These are phyloP conservation scores for Colletotrichum aenigma DNA, from an alignment of 2,329 filamentous ascomycete species.

Conservation along the genomic window DNA sequence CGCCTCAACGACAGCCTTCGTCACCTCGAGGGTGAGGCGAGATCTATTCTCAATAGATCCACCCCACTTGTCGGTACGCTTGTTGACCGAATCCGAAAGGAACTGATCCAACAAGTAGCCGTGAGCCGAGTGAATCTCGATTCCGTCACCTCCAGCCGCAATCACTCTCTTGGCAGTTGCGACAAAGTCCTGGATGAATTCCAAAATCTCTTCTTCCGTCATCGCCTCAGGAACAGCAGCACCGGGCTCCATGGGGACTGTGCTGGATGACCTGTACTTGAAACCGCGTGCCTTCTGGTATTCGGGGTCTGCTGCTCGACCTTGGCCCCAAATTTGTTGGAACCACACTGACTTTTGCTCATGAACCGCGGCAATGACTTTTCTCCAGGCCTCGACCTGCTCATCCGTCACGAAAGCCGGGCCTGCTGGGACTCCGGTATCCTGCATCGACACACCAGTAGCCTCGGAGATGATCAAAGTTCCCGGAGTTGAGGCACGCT, in stretches of 20 bases:
- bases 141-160: constrained; percentile 65
- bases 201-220: constrained; percentile 64
- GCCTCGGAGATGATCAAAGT: constrained; percentile 33
- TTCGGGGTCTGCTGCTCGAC: constrained; percentile 7
- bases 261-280: constrained; percentile 5
- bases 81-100: constrained; percentile 39
- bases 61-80: constrained; percentile 55
- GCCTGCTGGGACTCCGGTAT: constrained; percentile 21
- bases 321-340: constrained; percentile 21
- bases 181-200: constrained; percentile 61
- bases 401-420: constrained; percentile 50
- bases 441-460: constrained; percentile 26
- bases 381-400: constrained; percentile 28
- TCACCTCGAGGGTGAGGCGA: constrained; percentile 49
- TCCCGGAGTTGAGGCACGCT: constrained; percentile 49
- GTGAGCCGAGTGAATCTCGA: constrained; percentile 59
- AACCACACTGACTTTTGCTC: constrained; percentile 31
- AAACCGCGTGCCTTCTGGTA: constrained; percentile 6
- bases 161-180: constrained; percentile 54
- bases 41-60: constrained; percentile 53
- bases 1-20: constrained; percentile 29
- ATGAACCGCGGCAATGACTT: constrained; percentile 29
- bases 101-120: constrained; percentile 66
- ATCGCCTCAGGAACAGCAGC: constrained; percentile 57
- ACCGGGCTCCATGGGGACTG: not conserved